Evolutionary conservation across 164 flowering plant species (phyloP), one percentile per base, ranked within the genome.

Genomic region (Kingdonia uniflora): DNA sequence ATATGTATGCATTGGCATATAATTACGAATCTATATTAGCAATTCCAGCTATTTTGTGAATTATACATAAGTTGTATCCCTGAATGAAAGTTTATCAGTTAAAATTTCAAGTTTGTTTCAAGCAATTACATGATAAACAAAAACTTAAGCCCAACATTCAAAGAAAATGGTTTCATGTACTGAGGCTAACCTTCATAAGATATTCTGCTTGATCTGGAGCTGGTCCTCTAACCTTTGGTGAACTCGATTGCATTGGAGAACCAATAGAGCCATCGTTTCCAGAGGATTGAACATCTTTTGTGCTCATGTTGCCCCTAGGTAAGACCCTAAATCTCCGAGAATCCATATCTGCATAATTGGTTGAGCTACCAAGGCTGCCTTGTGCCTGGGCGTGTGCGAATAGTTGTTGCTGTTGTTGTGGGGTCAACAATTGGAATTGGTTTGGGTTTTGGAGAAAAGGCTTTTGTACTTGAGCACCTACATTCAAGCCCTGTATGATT

Each of bases 231-330:
- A 86, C 88, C 84, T 82, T 79, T 38, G 87, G 84, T 45, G 95
- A 84, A 67, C 73, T 81, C 69, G 95, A 75, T 52, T 76, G 92
- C 61, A 74, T 70, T 1, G 88, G 97, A 19, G 89, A 86, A 64
- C 95, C 77, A 60, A 82, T 75, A 24, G 96, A 79, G 61, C 89
- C 91, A 57, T 88, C 95, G 68, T 79, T 81, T 70, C 81, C 82
- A 1, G 81, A 38, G n/a, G 82, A 71, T 57, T 80, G 95, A 52
- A 71, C 80, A 72, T 83, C 89, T 68, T 85, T 85, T 37, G 75
- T 55, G 71, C 69, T 81, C 48, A 77, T 61, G 58, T 64, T 67
- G 55, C 78, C 78, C 64, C 89, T 77, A 17, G 91, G 80, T 66
- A 82, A 50, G 48, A 76, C 82, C 63, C 71, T 63, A 66, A 76